Percentiles rank a stretch among this genome's conserved stretches.
Evolutionary conservation across 768 basidiomycete genomes (phyloP).

Genomic region (Lactifluus volemus): DNA sequence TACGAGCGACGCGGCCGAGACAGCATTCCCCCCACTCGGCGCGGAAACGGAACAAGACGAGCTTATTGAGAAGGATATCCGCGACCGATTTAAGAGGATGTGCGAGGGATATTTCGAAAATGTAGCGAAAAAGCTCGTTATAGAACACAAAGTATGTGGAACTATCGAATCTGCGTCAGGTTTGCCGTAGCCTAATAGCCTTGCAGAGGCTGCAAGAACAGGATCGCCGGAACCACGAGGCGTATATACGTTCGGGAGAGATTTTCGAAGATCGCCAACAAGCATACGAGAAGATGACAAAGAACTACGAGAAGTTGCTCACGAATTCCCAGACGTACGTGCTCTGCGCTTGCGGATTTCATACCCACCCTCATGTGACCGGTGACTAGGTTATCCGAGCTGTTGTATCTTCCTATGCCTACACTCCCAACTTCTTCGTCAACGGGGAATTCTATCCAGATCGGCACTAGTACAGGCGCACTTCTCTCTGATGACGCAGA

Average conservation of each 20-base stretch:
- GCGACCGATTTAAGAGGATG: constrained; percentile 85
- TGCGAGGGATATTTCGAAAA: constrained; percentile 90
- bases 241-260: constrained; percentile 97
- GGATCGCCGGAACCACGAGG: constrained; percentile 94
- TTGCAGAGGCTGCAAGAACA: constrained; percentile 88
- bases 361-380: background rate
- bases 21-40: constrained; percentile 21
- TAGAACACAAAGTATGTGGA: constrained; percentile 73
- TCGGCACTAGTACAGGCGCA: constrained; percentile 44
- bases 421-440: constrained; percentile 73
- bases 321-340: constrained; percentile 80
- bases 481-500: constrained; percentile 48
- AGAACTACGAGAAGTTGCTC: constrained; percentile 86
- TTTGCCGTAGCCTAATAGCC: background rate
- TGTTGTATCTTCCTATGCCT: constrained; percentile 79
- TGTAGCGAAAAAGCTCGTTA: constrained; percentile 83
- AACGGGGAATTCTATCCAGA: constrained; percentile 74
- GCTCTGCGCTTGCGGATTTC: background rate
- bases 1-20: constrained; percentile 28
- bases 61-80: constrained; percentile 76
- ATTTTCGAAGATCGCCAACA: constrained; percentile 99
- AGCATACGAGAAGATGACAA: constrained; percentile 98
- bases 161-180: background rate
- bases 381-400: constrained; percentile 67
- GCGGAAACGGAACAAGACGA: constrained; percentile 51